A percentile compares a stretch with the other conserved stretches of the same genome.
phyloP scores from a whole-genome alignment of 202 grass and related monocot species.

The Tripidium arundinaceum region DNA sequence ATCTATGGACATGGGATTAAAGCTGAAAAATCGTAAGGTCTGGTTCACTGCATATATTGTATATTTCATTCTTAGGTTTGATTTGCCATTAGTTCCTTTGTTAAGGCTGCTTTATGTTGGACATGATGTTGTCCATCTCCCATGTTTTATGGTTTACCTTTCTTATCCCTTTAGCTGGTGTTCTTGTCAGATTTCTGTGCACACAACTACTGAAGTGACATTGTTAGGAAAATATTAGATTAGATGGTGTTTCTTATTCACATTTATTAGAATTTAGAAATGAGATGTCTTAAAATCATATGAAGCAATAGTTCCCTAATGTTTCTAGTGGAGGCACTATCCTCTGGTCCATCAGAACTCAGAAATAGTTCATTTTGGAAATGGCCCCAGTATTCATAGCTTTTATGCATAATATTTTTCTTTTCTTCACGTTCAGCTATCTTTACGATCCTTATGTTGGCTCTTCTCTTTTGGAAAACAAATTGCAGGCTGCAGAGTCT shows the following conservation, averaged over 20 bases:
- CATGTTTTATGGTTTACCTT: conserved; percentile 5
- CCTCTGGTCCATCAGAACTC: no score
- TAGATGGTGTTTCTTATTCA: neutral
- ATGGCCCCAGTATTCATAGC: no score
- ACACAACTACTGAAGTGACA: neutral
- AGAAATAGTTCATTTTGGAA: no score
- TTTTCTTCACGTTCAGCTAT: no score
- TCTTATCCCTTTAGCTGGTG: neutral
- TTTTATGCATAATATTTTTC: no score
- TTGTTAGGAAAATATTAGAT: neutral
- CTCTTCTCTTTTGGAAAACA: no score
- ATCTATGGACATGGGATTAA: conserved; percentile 98
- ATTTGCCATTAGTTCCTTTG: neutral
- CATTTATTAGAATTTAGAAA: no score
- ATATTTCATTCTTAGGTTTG: conserved; percentile 6
- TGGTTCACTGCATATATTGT: conserved; percentile 31
- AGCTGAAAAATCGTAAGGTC: conserved; percentile 98
- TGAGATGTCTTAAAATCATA: no score
- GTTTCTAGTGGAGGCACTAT: no score
- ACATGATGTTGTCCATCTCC: neutral
- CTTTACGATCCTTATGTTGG: no score
- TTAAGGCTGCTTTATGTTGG: neutral
- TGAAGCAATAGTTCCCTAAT: no score
- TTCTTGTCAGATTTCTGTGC: neutral
- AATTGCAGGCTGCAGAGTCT: no score